Conservation (phyloP, 2,329 filamentous ascomycete genomes). For the Nigrospora sphaerica region DNA sequence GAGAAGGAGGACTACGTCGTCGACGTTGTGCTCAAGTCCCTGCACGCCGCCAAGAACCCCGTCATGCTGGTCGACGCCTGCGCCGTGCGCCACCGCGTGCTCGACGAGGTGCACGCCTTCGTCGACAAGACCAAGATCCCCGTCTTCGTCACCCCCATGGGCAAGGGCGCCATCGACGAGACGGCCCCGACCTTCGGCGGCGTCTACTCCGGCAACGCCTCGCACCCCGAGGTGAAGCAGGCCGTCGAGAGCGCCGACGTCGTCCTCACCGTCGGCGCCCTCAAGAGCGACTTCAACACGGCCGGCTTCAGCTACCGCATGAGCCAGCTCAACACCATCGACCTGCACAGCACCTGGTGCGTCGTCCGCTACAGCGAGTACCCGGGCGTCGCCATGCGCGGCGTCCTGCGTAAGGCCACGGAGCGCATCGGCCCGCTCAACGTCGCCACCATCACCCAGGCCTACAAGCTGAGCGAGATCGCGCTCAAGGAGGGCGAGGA, state of each 20-base stretch:
- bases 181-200: constrained; percentile 69
- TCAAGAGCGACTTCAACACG: constrained; percentile 73
- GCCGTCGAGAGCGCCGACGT: constrained; percentile 64
- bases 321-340: constrained; percentile 69
- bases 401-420: constrained; percentile 66
- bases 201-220: constrained; percentile 77
- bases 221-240: constrained; percentile 55
- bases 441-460: constrained; percentile 42
- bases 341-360: constrained; percentile 70
- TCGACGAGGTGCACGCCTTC: constrained; percentile 66
- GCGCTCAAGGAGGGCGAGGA: constrained; percentile 32
- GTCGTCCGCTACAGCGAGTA: constrained; percentile 74
- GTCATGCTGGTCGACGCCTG: constrained; percentile 79
- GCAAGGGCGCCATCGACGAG: constrained; percentile 78
- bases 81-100: constrained; percentile 67
- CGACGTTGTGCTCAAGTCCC: constrained; percentile 65
- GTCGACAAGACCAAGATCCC: constrained; percentile 69
- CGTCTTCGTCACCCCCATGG: constrained; percentile 85
- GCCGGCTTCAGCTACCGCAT: constrained; percentile 76
- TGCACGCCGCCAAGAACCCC: constrained; percentile 66
- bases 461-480: constrained; percentile 38
- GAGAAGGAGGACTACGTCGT: constrained; percentile 79
- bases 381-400: constrained; percentile 68
- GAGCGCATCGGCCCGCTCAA: constrained; percentile 54
- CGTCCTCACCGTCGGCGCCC: constrained; percentile 60